These are phyloP conservation scores for Odontarrhena argentea DNA, from an alignment of 345 rosid species.

Conservation along the genomic window DNA sequence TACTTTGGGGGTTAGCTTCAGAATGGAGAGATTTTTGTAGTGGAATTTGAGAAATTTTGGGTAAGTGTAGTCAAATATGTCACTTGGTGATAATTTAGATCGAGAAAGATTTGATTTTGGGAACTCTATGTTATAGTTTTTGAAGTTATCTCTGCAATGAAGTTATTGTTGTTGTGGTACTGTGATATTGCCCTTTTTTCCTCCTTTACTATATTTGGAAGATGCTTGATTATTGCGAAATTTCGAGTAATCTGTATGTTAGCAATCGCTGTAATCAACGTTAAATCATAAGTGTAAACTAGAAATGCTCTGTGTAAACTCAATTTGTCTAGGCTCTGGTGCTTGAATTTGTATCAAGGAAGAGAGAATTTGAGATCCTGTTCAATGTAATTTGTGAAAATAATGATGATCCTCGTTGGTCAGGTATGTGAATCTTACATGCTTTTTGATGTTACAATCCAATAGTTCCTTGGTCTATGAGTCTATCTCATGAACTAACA, in stretches of 20 bases:
- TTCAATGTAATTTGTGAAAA: conserved; percentile 5
- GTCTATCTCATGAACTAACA: conserved; percentile 3
- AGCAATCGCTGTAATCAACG: conserved; percentile 2
- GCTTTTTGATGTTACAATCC: conserved; percentile 8
- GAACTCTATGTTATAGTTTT: conserved; percentile 31
- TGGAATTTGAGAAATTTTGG: neutral
- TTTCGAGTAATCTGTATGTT: conserved; percentile 11
- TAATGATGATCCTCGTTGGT: neutral
- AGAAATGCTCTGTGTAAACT: conserved; percentile 14
- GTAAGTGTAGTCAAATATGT: conserved; percentile 7
- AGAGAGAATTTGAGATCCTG: conserved; percentile 6
- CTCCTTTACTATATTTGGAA: neutral
- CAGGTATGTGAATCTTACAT: conserved; percentile 25
- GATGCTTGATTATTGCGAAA: conserved; percentile 5
- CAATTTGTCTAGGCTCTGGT: conserved; percentile 13
- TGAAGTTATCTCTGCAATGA: conserved; percentile 7
- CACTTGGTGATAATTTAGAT: conserved; percentile 21
- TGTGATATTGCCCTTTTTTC: neutral
- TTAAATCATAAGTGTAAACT: conserved; percentile 3
- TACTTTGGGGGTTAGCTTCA: conserved; percentile 21
- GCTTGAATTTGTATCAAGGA: conserved; percentile 19
- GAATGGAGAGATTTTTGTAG: conserved; percentile 21
- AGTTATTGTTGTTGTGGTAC: conserved; percentile 29
- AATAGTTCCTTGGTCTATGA: conserved; percentile 3
- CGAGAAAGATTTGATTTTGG: conserved; percentile 27